Base-by-base conservation (phyloP, 371 early-diverging fungal species). In the Thermomucor indicae-seudaticae region DNA sequence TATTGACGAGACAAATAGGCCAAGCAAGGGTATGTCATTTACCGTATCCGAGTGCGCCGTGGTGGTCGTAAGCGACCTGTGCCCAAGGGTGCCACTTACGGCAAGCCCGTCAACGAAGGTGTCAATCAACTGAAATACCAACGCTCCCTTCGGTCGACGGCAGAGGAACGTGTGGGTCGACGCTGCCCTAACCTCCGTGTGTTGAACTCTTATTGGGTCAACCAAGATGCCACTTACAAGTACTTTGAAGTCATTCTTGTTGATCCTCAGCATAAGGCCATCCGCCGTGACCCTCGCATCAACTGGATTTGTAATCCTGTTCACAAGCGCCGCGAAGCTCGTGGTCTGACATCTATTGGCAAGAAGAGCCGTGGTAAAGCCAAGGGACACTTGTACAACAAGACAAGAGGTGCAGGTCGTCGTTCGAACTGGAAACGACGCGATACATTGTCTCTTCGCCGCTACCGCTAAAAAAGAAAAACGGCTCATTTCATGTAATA, bases 191-290 rank as follows among this genome's bases (percentile, higher is more conserved):
- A 93, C 85, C 79, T 98, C 58, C 90, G 99, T 60, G 95, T 99
- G 55, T 80, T 99, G 49, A 97, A 95, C 90, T 95, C 95, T 40
- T 99, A 99, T 92, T 97, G 98, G 98, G 89, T 99, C 56, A 96
- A 96, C 91, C 89, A 93, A 79, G 99, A 99, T 77, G 79, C 95
- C 56, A 91, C 94, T 67, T 98, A 91, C 90, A 98, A 99, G 86
- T 96, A 89, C 89, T 99, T 78, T 74, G 99, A 99, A 78, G 96
- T 98, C 65, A 98, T 99, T 77, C 84, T 93, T 51, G 98, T 98
- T 60, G 98, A 99, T 75, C 97, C 97, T 61, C 67, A 72, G 49
- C 96, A 96, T 89, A 90, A 91, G 83, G 93, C 90, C 60, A 97
- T 99, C 81, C 90, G 98, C 60, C 93, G 94, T 64, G 98, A 99